phyloP scores from a whole-genome alignment of 768 basidiomycete species.

The Fomitopsis pulvina region DNA sequence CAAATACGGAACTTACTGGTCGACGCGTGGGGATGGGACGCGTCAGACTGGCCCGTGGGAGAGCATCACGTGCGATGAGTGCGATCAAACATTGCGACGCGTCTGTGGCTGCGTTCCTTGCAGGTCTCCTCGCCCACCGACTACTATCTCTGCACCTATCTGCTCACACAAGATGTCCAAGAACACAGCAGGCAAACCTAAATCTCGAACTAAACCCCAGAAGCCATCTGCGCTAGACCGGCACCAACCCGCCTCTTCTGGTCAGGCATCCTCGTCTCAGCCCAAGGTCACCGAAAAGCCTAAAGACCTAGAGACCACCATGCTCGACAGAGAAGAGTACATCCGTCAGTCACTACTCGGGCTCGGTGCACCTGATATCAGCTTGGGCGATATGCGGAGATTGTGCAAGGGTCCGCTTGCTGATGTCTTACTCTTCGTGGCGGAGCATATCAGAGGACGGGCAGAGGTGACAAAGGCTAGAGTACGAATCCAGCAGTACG shows the following conservation, averaged over 20 bases:
- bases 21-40: slow-evolving; percentile 7
- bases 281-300: too few relatives aligned
- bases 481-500: slow-evolving; percentile 7
- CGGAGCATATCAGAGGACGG: slow-evolving; percentile 6
- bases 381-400: slow-evolving; percentile 3
- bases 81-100: neutral
- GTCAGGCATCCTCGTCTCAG: too few relatives aligned
- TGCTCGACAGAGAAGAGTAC: neutral
- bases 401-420: slow-evolving; percentile 12
- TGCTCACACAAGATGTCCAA: too few relatives aligned
- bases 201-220: too few relatives aligned
- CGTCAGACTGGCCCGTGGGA: slow-evolving; percentile 3
- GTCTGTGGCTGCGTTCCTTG: neutral
- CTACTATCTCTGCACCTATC: neutral
- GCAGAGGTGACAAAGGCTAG: neutral
- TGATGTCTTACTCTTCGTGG: slow-evolving; percentile 7
- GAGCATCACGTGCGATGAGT: neutral
- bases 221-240: too few relatives aligned
- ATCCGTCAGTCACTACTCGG: neutral
- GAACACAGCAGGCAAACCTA: too few relatives aligned
- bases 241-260: too few relatives aligned
- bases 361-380: neutral
- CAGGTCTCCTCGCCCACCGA: too few relatives aligned
- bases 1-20: slow-evolving; percentile 3
- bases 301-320: neutral